Evolutionary conservation across 768 basidiomycete genomes (phyloP).

Genomic region (Mycena maculata): DNA sequence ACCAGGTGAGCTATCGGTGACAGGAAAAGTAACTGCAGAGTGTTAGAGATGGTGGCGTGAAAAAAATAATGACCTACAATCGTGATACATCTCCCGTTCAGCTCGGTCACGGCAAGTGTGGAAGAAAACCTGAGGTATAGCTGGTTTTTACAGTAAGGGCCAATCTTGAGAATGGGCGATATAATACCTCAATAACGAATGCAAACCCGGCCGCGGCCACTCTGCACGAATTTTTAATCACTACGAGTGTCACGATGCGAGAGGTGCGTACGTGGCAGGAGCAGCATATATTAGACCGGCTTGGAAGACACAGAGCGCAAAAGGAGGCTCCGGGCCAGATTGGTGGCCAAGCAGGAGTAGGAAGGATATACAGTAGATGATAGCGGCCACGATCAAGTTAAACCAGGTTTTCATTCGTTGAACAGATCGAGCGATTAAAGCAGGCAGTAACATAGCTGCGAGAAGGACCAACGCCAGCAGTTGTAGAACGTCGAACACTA

Average conservation of each 20-base stretch:
- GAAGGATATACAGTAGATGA: conserved; percentile 28
- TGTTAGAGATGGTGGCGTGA: background rate
- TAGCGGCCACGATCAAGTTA: conserved; percentile 14
- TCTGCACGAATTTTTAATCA: background rate
- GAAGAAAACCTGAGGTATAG: conserved; percentile 14
- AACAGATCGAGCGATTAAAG: conserved; percentile 15
- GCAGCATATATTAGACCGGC: conserved; percentile 30
- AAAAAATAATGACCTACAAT: background rate
- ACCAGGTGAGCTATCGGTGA: conserved; percentile 11
- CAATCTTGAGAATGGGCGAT: background rate
- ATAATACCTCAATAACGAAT: conserved; percentile 5
- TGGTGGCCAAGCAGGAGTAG: conserved; percentile 31
- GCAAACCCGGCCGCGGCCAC: conserved; percentile 3
- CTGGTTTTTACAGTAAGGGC: background rate
- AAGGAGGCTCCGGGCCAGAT: conserved; percentile 19
- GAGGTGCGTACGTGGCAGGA: conserved; percentile 5
- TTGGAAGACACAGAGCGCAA: conserved; percentile 27
- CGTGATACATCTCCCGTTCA: background rate
- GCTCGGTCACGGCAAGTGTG: conserved; percentile 13
- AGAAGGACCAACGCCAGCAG: conserved; percentile 17
- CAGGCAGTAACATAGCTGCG: conserved; percentile 13
- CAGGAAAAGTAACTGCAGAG: conserved; percentile 17
- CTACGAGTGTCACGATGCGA: background rate
- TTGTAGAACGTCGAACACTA: conserved; percentile 21
- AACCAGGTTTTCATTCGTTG: conserved; percentile 29